Conservation (phyloP, 371 early-diverging fungal species). For the Amoeboradix gromovi region DNA sequence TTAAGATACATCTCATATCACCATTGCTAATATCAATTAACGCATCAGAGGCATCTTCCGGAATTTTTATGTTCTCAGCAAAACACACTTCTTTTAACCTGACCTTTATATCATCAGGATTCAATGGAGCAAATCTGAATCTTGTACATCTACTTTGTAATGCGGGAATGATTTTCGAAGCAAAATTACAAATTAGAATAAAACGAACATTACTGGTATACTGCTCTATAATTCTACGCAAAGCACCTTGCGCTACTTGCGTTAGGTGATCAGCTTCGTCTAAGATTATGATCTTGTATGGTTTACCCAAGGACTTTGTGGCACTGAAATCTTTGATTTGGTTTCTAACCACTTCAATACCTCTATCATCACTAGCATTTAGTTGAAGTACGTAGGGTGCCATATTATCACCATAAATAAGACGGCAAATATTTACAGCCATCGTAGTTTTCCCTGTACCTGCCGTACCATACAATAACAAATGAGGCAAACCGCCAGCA, state of each 20-base stretch:
- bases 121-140: constrained; percentile 82
- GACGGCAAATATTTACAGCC: constrained; percentile 58
- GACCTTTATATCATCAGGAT: constrained; percentile 38
- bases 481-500: constrained; percentile 71
- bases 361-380: constrained; percentile 97
- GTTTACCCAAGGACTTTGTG: constrained; percentile 49
- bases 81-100: constrained; percentile 4
- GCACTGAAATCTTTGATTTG: constrained; percentile 93
- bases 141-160: constrained; percentile 91
- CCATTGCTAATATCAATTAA: constrained; percentile 51
- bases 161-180: constrained; percentile 90
- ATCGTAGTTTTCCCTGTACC: constrained; percentile 89
- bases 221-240: constrained; percentile 90
- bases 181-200: constrained; percentile 95
- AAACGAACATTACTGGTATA: constrained; percentile 89
- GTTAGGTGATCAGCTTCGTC: constrained; percentile 99
- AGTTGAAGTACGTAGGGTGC: constrained; percentile 18
- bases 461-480: constrained; percentile 93
- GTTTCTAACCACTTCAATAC: constrained; percentile 94
- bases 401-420: constrained; percentile 39
- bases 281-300: constrained; percentile 63
- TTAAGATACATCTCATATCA: constrained; percentile 87
- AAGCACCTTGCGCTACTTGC: constrained; percentile 71
- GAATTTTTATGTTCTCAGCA: constrained; percentile 31
- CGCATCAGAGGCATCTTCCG: constrained; percentile 44